These are phyloP conservation scores for Ganoderma sp. DNA, from an alignment of 1,284 basidiomycete species.

Conservation along the genomic window DNA sequence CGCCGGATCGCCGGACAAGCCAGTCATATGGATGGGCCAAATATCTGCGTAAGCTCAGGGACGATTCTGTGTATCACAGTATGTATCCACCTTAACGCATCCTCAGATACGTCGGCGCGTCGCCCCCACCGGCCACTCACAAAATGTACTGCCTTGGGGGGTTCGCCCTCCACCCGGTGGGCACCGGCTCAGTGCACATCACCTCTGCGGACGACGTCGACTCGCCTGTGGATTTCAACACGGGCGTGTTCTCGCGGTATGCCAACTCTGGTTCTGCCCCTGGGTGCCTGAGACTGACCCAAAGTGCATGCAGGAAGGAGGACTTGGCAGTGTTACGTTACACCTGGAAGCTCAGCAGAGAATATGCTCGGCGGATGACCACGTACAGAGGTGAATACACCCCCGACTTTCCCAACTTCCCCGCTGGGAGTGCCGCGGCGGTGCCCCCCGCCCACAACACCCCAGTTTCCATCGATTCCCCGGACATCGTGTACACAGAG, in stretches of 20 bases:
- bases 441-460: constrained; percentile 24
- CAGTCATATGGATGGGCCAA: constrained; percentile 44
- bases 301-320: constrained; percentile 33
- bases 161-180: constrained; percentile 44
- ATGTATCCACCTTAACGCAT: neutral
- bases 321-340: constrained; percentile 60
- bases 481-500: constrained; percentile 56
- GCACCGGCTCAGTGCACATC: constrained; percentile 52
- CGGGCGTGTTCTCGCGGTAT: constrained; percentile 23
- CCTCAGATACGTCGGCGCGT: constrained; percentile 15
- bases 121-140: neutral
- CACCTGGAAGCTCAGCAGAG: constrained; percentile 62
- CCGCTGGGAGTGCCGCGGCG: constrained; percentile 50
- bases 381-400: constrained; percentile 59
- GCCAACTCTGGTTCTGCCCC: neutral
- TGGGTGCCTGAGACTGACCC: neutral
- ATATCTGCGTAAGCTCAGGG: constrained; percentile 1
- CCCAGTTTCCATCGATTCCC: constrained; percentile 50
- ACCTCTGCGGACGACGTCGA: constrained; percentile 45
- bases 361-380: constrained; percentile 62
- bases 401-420: constrained; percentile 55
- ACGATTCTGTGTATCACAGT: neutral
- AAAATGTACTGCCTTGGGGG: constrained; percentile 8
- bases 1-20: constrained; percentile 50
- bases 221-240: constrained; percentile 45